phyloP scores from a whole-genome alignment of 352 stramenopile genomes.

The Phytopythium chamaehyphon region DNA sequence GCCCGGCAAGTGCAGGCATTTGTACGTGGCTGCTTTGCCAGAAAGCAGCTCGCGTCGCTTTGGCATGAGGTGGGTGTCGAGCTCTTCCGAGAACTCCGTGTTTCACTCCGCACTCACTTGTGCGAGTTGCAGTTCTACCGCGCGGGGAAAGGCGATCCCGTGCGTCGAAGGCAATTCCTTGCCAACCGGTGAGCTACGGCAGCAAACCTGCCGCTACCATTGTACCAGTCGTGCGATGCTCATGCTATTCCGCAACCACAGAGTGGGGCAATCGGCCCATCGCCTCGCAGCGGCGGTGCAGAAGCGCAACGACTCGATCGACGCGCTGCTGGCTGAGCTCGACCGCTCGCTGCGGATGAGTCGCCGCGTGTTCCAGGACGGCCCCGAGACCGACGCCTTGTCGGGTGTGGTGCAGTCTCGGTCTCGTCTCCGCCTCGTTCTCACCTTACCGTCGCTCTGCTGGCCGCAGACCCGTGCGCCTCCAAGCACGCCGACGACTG shows the following conservation, averaged over 20 bases:
- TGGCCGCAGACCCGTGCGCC: neutral
- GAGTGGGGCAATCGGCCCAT: slow-evolving; percentile 53
- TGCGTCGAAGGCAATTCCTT: slow-evolving; percentile 53
- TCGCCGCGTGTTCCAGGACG: slow-evolving; percentile 52
- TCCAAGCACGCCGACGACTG: slow-evolving; percentile 27
- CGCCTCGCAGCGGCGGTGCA: slow-evolving; percentile 55
- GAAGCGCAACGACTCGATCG: slow-evolving; percentile 73
- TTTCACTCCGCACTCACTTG: neutral
- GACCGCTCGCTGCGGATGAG: slow-evolving; percentile 64
- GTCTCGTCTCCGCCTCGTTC: neutral
- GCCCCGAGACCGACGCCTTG: slow-evolving; percentile 26
- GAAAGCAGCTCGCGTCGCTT: slow-evolving; percentile 14
- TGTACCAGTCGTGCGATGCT: neutral
- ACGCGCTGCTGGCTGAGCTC: slow-evolving; percentile 73
- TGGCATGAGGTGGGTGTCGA: slow-evolving; percentile 36
- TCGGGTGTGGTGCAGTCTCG: too few species aligned
- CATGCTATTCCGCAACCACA: slow-evolving; percentile 7
- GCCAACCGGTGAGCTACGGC: slow-evolving; percentile 38
- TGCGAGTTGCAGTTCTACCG: slow-evolving; percentile 53
- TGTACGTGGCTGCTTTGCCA: slow-evolving; percentile 29
- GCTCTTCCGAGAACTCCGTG: neutral
- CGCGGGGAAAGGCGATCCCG: slow-evolving; percentile 47
- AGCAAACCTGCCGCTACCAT: too few species aligned
- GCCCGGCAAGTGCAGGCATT: slow-evolving; percentile 12
- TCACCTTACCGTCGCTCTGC: neutral